A percentile compares a stretch with the other conserved stretches of the same genome.
phyloP scores from a whole-genome alignment of 225 moss, liverwort and hornwort genomes.

The Pseudisothecium myosuroides region DNA sequence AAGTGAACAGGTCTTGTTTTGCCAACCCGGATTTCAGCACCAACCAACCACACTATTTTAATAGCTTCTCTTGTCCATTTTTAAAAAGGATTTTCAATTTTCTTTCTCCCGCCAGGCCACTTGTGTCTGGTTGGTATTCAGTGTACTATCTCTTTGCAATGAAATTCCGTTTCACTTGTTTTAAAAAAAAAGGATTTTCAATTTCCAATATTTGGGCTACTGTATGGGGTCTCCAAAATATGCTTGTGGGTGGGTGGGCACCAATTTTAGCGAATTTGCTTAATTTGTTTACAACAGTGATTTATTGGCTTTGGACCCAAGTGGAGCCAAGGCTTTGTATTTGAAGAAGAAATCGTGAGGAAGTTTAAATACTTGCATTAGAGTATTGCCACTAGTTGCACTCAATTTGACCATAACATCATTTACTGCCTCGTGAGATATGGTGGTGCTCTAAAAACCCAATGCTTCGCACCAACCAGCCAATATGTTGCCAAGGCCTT shows the following conservation, averaged over 20 bases:
- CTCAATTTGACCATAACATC: no score
- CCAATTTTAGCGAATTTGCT: background rate
- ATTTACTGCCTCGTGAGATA: no score
- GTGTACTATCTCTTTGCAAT: no score
- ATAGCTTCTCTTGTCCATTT: background rate
- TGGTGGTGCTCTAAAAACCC: no score
- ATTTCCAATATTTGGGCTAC: background rate
- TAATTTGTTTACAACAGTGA: background rate
- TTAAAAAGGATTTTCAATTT: background rate
- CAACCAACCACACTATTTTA: background rate
- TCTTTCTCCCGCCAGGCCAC: no score
- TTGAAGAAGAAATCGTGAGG: background rate
- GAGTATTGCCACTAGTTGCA: no score
- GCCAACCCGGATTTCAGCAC: background rate
- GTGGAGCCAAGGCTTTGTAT: background rate
- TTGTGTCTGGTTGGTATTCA: no score
- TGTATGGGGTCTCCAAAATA: background rate
- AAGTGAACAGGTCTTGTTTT: background rate
- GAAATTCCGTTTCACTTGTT: no score
- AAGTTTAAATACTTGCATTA: no score
- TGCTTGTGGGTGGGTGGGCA: background rate
- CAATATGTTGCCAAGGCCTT: no score
- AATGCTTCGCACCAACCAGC: no score
- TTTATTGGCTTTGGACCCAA: background rate
- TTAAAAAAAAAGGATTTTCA: fast-evolving